A percentile compares a stretch with the other conserved stretches of the same genome.
Conservation (phyloP, 192 early-diverging fungal species). For the Entomortierella parvispora region DNA sequence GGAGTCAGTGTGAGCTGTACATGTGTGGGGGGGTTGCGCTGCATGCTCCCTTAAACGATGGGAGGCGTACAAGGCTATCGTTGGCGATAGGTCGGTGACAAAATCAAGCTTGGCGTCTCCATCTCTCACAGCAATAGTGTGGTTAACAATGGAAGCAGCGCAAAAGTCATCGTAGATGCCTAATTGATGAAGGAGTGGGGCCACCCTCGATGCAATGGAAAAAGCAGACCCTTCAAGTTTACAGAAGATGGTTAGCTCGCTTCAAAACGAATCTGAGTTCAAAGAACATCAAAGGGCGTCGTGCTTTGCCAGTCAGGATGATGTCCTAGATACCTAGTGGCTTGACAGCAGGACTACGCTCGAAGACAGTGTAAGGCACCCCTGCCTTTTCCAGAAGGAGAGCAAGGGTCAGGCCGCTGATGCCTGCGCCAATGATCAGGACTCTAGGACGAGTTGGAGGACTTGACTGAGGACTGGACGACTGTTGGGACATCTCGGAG, state of each 20-base stretch:
- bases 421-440: slow-evolving; percentile 29
- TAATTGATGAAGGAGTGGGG: not conserved
- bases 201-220: not conserved
- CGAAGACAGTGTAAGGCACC: slow-evolving; percentile 23
- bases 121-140: too few species aligned
- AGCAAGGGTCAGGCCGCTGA: slow-evolving; percentile 16
- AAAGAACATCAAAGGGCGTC: not conserved
- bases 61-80: not conserved
- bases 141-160: too few species aligned
- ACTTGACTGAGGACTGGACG: too few species aligned
- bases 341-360: slow-evolving; percentile 15
- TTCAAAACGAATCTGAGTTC: not conserved
- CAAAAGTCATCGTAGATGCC: slow-evolving; percentile 3
- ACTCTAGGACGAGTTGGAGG: slow-evolving; percentile 6
- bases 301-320: too few species aligned
- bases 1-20: too few species aligned
- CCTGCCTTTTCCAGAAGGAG: slow-evolving; percentile 11
- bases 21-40: too few species aligned
- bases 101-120: too few species aligned
- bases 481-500: not conserved
- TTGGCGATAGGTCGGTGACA: not conserved
- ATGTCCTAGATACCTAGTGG: slow-evolving; percentile 10
- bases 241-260: not conserved
- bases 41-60: too few species aligned
- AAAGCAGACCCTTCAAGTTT: not conserved